Evolutionary conservation across 805 yeast genomes (phyloP).

Genomic region (Schizosaccharomyces octosporus): DNA sequence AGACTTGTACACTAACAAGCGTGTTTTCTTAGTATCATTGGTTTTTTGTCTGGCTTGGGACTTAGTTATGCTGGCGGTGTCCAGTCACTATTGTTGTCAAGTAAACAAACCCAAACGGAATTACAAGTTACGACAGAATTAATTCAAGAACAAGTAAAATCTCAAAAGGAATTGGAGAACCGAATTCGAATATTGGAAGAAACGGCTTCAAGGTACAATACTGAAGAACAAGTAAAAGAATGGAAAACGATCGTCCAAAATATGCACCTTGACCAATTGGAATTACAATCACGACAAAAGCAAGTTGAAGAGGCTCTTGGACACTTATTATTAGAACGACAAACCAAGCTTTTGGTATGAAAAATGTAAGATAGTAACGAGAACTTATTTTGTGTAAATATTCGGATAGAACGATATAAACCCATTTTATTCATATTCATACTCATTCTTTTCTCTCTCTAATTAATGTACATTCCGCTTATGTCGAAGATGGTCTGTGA

Average conservation of each 20-base stretch:
- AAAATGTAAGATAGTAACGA: background rate
- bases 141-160: background rate
- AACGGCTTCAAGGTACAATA: background rate
- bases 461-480: too few relatives aligned
- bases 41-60: background rate
- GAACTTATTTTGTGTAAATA: too few relatives aligned
- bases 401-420: too few relatives aligned
- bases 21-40: background rate
- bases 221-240: background rate
- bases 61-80: background rate
- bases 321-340: background rate
- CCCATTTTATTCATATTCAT: too few relatives aligned
- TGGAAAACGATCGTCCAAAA: background rate
- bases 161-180: background rate
- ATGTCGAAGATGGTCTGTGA: background rate
- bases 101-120: background rate
- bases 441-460: too few relatives aligned
- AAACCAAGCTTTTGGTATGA: background rate
- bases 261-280: background rate
- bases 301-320: background rate
- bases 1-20: background rate
- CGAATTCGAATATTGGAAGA: background rate
- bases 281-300: background rate
- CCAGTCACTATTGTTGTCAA: background rate
- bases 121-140: background rate